Base-by-base conservation (phyloP, 2,329 filamentous ascomycete species). In the Diaporthe longicolla region DNA sequence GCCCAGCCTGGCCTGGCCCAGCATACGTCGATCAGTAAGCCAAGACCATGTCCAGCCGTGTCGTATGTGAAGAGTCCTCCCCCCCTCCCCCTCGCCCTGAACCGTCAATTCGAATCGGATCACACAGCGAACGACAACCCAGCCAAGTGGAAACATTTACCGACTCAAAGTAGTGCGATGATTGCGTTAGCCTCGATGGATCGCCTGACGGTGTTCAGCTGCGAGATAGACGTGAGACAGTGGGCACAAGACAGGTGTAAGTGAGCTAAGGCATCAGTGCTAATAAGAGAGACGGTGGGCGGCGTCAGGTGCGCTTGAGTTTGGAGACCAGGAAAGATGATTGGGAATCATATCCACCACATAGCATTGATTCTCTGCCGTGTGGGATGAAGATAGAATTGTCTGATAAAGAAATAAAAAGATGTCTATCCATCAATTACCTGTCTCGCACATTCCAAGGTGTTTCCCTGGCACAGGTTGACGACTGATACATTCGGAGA, bases 361-460 rank as follows among this genome's bases (percentile, higher is more conserved):
- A 13, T 13, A 11, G 29, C 7, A 19, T 17, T 54, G 57, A 63
- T 17, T 26, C 43, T 37, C 19, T 24, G 45, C 26, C 45, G 4
- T 45, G 35, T 71, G 57, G 57, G 73, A 75, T 70, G 57, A 75
- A 73, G 50, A 65, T 63, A 65, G 73, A 73, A 73, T 75, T 73
- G 73, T 73, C 58, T 73, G 57, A 70, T 55, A 68, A 59, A 70
- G 72, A 70, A 63, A 73, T 52, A 66, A 65, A 71, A 65, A 70
- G 55, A 63, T 75, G 74, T 75, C 74, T 75, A 72, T 74, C 71
- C 74, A 65, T 74, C 68, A 55, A 72, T 61, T 74, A 72, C 70
- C 73, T 74, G 70, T 72, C 70, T 69, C 70, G 61, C 24, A 74
- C 61, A 74, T 72, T 32, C 73, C 54, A 58, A 72, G 61, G 43